phyloP scores from a whole-genome alignment of 257 asterid species.

The Osmanthus fragrans region DNA sequence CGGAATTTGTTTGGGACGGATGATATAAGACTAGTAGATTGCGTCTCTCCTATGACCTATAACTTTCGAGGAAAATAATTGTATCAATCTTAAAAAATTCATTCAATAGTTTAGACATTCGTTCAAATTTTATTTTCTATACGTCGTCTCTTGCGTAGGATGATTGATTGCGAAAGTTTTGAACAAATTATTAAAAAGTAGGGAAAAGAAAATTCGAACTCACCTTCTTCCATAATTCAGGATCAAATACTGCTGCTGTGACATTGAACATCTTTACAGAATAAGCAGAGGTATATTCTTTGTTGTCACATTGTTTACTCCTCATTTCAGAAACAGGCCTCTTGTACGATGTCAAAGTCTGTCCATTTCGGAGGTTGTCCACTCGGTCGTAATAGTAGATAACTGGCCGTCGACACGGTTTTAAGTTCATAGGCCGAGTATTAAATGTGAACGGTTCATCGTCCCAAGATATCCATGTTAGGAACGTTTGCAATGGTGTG shows the following conservation, averaged over 20 bases:
- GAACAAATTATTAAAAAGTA: not conserved
- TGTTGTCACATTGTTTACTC: constrained; percentile 31
- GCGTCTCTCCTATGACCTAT: too few species aligned
- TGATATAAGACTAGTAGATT: too few species aligned
- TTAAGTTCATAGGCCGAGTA: constrained; percentile 41
- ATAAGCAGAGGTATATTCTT: constrained; percentile 37
- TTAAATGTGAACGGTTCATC: constrained; percentile 61
- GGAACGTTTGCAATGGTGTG: constrained; percentile 68
- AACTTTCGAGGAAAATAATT: too few species aligned
- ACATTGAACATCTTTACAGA: constrained; percentile 47
- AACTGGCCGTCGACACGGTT: constrained; percentile 62
- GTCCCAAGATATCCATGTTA: constrained; percentile 66
- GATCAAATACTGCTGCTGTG: constrained; percentile 45
- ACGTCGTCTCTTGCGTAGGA: too few species aligned
- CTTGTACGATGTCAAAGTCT: constrained; percentile 42
- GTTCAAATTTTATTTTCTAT: too few species aligned
- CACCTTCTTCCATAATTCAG: constrained; percentile 64
- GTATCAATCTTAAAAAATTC: too few species aligned
- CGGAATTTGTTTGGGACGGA: too few species aligned
- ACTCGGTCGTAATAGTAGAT: constrained; percentile 42
- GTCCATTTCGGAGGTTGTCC: constrained; percentile 25
- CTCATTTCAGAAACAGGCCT: constrained; percentile 18
- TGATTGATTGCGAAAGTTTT: not conserved
- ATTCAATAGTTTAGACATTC: too few species aligned
- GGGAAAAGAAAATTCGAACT: not conserved